These are phyloP conservation scores for Colletotrichum musae DNA, from an alignment of 2,329 filamentous ascomycete genomes.

Conservation along the genomic window DNA sequence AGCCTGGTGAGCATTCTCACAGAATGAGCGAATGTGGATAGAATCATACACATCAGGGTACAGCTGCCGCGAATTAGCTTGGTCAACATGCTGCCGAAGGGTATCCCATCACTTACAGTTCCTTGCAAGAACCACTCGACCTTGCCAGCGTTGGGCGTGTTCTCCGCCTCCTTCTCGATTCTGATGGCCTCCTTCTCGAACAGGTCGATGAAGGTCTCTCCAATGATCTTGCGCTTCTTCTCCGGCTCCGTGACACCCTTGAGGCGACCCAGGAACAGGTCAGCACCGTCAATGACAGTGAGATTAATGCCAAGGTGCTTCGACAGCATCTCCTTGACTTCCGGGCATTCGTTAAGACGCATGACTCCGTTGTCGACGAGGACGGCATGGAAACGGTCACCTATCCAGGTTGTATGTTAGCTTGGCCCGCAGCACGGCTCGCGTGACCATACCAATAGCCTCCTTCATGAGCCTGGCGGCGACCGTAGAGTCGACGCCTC, in stretches of 20 bases:
- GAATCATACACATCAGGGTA: slow-evolving; percentile 44
- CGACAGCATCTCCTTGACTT: slow-evolving; percentile 84
- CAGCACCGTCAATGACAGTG: slow-evolving; percentile 84
- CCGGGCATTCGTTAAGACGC: slow-evolving; percentile 85
- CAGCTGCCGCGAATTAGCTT: slow-evolving; percentile 13
- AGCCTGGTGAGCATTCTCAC: neutral
- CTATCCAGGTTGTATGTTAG: neutral
- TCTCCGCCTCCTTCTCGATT: slow-evolving; percentile 80
- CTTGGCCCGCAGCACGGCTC: neutral
- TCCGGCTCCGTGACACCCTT: slow-evolving; percentile 85
- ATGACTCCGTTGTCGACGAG: slow-evolving; percentile 65
- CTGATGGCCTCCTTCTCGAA: slow-evolving; percentile 70
- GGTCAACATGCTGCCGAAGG: neutral
- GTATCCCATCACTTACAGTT: slow-evolving; percentile 51
- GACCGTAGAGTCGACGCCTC: slow-evolving; percentile 92
- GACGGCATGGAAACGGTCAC: slow-evolving; percentile 86
- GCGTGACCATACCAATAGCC: slow-evolving; percentile 71
- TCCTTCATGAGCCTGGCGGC: slow-evolving; percentile 88
- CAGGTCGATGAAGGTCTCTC: slow-evolving; percentile 68
- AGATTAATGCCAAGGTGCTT: slow-evolving; percentile 91
- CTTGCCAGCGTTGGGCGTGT: slow-evolving; percentile 77
- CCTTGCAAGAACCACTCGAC: slow-evolving; percentile 89
- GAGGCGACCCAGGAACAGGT: slow-evolving; percentile 83
- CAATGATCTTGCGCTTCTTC: slow-evolving; percentile 92
- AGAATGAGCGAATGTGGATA: neutral